A percentile compares a stretch with the other conserved stretches of the same genome.
Conservation (phyloP, 805 yeast species). For the Kluyveromyces aestuarii region DNA sequence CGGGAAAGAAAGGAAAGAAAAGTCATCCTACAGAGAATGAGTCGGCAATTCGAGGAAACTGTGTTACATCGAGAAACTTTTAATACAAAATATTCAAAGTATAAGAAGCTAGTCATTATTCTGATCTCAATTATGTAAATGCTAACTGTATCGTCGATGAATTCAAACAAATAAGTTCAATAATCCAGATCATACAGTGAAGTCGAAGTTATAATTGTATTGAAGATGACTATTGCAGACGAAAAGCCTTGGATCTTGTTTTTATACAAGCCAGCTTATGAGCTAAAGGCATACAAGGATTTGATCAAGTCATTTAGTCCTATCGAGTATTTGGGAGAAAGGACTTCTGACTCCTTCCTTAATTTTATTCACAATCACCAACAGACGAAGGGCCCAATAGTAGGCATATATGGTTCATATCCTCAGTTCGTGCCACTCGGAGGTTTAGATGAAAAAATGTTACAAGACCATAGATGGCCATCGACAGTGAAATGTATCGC, state of each 20-base stretch:
- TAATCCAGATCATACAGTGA: not conserved
- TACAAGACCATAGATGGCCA: slow-evolving; percentile 35
- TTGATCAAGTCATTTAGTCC: not conserved
- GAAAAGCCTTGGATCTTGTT: slow-evolving; percentile 2
- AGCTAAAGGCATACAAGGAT: not conserved
- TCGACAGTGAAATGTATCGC: slow-evolving; percentile 37
- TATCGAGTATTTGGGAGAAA: not conserved
- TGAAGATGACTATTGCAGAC: not conserved
- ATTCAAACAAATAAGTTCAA: too few species aligned
- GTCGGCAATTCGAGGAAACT: not conserved
- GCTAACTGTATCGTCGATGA: too few species aligned
- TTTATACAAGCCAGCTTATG: not conserved
- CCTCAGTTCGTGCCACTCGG: slow-evolving; percentile 44
- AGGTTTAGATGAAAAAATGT: slow-evolving; percentile 37
- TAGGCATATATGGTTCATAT: slow-evolving; percentile 47
- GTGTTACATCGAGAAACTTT: not conserved
- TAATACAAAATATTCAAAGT: too few species aligned
- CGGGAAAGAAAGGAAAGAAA: not conserved
- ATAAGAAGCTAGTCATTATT: too few species aligned
- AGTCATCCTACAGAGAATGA: not conserved
- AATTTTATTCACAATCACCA: not conserved
- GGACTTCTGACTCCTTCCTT: not conserved
- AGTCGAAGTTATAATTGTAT: too few species aligned
- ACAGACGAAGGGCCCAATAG: not conserved
- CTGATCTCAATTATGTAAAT: too few species aligned